Conservation (phyloP, 2,329 filamentous ascomycete genomes). For the Rutstroemia sp. region DNA sequence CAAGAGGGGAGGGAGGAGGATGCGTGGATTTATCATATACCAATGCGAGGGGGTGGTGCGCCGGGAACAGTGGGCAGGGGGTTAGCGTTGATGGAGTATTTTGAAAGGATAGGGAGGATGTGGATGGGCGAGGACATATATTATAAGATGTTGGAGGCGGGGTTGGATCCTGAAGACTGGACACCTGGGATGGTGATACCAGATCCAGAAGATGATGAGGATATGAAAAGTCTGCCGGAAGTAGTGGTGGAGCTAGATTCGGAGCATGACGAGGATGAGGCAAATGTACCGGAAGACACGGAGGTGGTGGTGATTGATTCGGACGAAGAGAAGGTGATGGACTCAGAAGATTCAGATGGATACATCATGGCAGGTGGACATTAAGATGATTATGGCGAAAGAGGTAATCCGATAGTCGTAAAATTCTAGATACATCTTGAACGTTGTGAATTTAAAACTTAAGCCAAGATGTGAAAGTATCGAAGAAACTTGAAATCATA, state of each 20-base stretch:
- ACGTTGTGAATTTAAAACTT: neutral
- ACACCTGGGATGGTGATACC: neutral
- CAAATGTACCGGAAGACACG: neutral
- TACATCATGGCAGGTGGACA: no score
- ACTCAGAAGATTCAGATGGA: no score
- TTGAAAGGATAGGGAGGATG: constrained; percentile 4
- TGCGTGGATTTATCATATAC: neutral
- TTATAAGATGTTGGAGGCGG: constrained; percentile 6
- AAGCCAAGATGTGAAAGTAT: neutral
- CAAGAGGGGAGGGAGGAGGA: neutral
- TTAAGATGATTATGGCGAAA: no score
- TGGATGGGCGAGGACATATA: constrained; percentile 3
- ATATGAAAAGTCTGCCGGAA: neutral
- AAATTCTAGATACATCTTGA: no score
- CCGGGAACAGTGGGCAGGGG: neutral
- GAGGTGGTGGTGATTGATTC: neutral
- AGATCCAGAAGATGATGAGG: neutral
- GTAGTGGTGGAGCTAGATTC: neutral
- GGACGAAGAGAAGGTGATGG: no score
- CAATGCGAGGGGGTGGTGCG: fast-evolving
- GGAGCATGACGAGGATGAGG: no score
- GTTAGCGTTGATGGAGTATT: neutral
- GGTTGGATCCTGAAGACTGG: neutral
- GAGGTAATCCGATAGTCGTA: no score
- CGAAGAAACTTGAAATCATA: neutral